Conservation (phyloP, 2,329 filamentous ascomycete species). For the Aschersonia sp. region DNA sequence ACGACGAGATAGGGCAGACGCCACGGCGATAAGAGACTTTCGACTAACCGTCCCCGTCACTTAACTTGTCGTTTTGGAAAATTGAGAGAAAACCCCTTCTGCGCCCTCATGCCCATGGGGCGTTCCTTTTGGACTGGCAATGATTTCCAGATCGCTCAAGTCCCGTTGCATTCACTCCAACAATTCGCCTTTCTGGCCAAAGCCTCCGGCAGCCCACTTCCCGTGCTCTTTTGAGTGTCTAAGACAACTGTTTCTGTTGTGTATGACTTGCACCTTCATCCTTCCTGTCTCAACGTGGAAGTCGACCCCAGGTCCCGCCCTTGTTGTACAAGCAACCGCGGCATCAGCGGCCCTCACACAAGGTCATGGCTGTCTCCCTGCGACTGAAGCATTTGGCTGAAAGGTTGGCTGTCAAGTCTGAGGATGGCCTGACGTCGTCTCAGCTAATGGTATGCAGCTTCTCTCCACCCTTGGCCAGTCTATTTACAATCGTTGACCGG, state of each 20-base stretch:
- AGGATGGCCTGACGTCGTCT: conserved; percentile 61
- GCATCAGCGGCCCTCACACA: neutral
- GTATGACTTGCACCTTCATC: no score
- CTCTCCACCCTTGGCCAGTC: neutral
- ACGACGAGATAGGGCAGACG: neutral
- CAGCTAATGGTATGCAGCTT: conserved; percentile 55
- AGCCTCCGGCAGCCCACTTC: no score
- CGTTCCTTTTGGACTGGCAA: no score
- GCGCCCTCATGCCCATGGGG: neutral
- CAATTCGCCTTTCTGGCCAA: no score
- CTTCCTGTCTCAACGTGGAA: no score
- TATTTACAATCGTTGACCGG: neutral
- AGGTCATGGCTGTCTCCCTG: conserved; percentile 1
- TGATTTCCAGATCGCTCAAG: no score
- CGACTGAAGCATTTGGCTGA: conserved; percentile 26
- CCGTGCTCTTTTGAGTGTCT: no score
- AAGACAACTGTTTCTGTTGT: no score
- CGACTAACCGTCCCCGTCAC: neutral
- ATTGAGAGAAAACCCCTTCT: neutral
- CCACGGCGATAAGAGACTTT: conserved; percentile 1
- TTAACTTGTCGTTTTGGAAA: neutral
- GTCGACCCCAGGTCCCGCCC: no score
- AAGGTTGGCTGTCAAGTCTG: conserved; percentile 58
- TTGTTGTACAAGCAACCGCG: no score
- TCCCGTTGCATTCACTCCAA: no score